These are phyloP conservation scores for Cyberlindnera sargentensis DNA, from an alignment of 805 yeast genomes.

Conservation along the genomic window DNA sequence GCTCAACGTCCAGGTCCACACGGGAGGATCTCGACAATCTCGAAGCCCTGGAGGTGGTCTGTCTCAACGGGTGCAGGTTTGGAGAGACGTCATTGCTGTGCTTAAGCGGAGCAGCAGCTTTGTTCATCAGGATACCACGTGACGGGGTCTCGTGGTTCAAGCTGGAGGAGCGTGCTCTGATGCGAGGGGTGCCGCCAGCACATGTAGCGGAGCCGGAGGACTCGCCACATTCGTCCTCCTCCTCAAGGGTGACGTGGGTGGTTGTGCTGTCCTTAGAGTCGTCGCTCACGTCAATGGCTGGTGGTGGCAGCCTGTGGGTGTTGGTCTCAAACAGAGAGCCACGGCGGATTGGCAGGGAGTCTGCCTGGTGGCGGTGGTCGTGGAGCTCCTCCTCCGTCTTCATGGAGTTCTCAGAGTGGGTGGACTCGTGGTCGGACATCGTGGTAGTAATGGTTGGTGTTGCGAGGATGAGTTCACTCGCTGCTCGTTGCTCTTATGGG, in stretches of 20 bases:
- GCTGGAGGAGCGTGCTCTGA: slow-evolving; percentile 23
- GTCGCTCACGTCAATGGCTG: slow-evolving; percentile 10
- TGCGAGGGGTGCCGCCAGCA: neutral
- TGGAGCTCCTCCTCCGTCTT: slow-evolving; percentile 32
- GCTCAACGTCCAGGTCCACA: slow-evolving; percentile 28
- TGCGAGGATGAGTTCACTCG: neutral
- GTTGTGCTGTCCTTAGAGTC: neutral
- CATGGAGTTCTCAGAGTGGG: slow-evolving; percentile 24
- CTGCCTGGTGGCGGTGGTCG: slow-evolving; percentile 44
- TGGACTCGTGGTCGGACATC: slow-evolving; percentile 25
- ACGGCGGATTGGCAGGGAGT: slow-evolving; percentile 30
- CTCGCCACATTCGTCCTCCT: slow-evolving; percentile 15
- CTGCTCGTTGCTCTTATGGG: neutral
- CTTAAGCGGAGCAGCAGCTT: slow-evolving; percentile 18
- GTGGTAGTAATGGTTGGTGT: neutral
- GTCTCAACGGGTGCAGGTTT: slow-evolving; percentile 17
- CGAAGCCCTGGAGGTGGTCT: slow-evolving; percentile 18
- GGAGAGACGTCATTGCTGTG: slow-evolving; percentile 18
- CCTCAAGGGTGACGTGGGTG: slow-evolving; percentile 1
- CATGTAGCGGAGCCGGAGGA: neutral
- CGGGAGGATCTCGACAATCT: slow-evolving; percentile 3
- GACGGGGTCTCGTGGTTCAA: slow-evolving; percentile 29
- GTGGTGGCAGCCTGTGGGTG: slow-evolving; percentile 14
- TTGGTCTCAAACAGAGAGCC: slow-evolving; percentile 14
- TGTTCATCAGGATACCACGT: slow-evolving; percentile 26